A percentile compares a stretch with the other conserved stretches of the same genome.
Evolutionary conservation across 225 moss, liverwort and hornwort genomes (phyloP).

Genomic region (Pseudisothecium myosuroides): DNA sequence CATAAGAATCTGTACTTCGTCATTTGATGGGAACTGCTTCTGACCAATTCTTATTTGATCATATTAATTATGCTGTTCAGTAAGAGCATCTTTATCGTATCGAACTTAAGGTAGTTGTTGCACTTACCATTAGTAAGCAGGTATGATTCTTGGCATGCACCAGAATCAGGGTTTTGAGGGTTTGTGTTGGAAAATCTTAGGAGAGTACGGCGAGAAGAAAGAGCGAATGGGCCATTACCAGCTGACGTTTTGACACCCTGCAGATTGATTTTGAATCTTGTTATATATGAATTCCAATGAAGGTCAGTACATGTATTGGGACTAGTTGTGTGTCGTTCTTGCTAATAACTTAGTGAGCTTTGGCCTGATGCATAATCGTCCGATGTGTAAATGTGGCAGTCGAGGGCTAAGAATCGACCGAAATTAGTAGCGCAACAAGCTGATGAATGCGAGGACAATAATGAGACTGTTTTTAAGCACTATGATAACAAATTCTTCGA

Average conservation of each 20-base stretch:
- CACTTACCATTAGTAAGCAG: constrained; percentile 28
- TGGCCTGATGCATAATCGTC: not conserved
- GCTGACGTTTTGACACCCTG: not conserved
- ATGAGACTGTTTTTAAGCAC: constrained; percentile 4
- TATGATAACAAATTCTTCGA: constrained; percentile 29
- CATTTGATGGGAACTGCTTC: not conserved
- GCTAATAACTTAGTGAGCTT: not conserved
- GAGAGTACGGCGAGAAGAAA: not conserved
- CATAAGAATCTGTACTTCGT: not conserved
- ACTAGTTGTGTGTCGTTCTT: not conserved
- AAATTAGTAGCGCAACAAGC: not conserved
- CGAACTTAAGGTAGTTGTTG: not conserved
- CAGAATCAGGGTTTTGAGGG: not conserved
- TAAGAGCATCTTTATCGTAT: not conserved
- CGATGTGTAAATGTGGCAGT: not conserved
- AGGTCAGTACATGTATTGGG: constrained; percentile 5
- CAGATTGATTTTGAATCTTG: not conserved
- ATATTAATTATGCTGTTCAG: not conserved
- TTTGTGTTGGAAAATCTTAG: not conserved
- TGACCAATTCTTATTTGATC: not conserved
- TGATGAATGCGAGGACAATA: constrained; percentile 1
- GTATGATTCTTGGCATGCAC: constrained; percentile 35
- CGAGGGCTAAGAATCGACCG: not conserved
- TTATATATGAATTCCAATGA: not conserved
- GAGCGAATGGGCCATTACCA: not conserved